Evolutionary conservation across 352 stramenopile genomes (phyloP), one percentile per base, ranked within the genome.

Genomic region (Pilasporangium apinafurcum): DNA sequence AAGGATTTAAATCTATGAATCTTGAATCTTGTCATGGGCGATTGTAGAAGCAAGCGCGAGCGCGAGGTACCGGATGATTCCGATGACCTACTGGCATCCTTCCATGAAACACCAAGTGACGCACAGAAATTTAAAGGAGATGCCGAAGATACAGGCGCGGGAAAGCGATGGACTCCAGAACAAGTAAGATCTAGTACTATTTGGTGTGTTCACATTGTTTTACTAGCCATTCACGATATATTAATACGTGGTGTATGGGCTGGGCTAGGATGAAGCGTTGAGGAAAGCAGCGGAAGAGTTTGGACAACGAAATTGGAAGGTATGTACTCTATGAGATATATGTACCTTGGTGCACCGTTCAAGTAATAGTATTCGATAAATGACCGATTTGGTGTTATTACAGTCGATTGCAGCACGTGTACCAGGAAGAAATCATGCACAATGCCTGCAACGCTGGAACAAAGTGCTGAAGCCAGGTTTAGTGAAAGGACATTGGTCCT

Each of bases 401-500:
- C 33, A 61, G 53, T 61, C 69, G 17, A 86, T 88, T 51, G 78
- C 78, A n/a, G 67, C 57, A 5, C 56, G 67, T 7, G 75, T 91
- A 17, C 52, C 62, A 13, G 63, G 66, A 13, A 65, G 78, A 25
- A 81, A 85, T 39, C 75, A 88, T 39, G 67, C 77, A 33, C 78
- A 91, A 40, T 91, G 78, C 47, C 54, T 88, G 13, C 78, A 91
- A 50, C 75, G 76, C 33, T 91, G 78, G 78, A 84, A 82, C 37
- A 91, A 93, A 37, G 78, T 97, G 29, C 70, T 97, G 3, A 89
- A 92, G 51, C 89, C 90, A 8, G 91, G 88, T 24, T 65, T 97
- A 0, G 77, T 92, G 28, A 97, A 97, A 47, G 88, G 87, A 25
- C 85, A 89, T 22, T 97, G 90, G 90, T 88, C 74, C n/a, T 78